These are phyloP conservation scores for Leptographium lundbergii DNA, from an alignment of 2,329 filamentous ascomycete species.

Conservation along the genomic window DNA sequence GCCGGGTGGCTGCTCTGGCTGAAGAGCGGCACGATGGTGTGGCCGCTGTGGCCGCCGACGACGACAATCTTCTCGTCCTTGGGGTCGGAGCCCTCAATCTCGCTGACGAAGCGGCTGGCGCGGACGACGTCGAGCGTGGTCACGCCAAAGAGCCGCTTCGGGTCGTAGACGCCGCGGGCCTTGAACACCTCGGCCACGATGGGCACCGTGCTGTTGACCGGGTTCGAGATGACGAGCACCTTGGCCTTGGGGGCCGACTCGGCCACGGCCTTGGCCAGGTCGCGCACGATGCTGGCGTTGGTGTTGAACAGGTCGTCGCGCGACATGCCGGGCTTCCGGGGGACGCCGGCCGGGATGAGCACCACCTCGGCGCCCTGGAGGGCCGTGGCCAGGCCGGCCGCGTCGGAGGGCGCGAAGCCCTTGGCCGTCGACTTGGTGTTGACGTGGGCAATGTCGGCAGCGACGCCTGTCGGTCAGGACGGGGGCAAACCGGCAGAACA, in stretches of 20 bases:
- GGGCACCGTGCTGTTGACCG: constrained; percentile 98
- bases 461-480: constrained; percentile 56
- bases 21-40: constrained; percentile 96
- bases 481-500: neutral
- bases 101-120: constrained; percentile 91
- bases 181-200: constrained; percentile 98
- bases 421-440: constrained; percentile 96
- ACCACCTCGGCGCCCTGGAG: constrained; percentile 87
- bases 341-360: constrained; percentile 95
- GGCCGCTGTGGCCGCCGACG: constrained; percentile 91
- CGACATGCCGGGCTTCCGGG: constrained; percentile 99
- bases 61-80: constrained; percentile 90
- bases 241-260: constrained; percentile 84
- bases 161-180: constrained; percentile 90
- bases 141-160: constrained; percentile 97
- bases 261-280: constrained; percentile 90
- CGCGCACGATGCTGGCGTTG: constrained; percentile 98
- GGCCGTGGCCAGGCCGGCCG: constrained; percentile 61
- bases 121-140: constrained; percentile 98
- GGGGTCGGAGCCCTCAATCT: constrained; percentile 85
- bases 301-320: constrained; percentile 99
- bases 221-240: constrained; percentile 96
- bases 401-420: constrained; percentile 72
- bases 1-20: constrained; percentile 82
- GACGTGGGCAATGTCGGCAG: constrained; percentile 94